Evolutionary conservation across 495 filamentous ascomycete genomes (phyloP).

Genomic region (Neurospora cerealis): DNA sequence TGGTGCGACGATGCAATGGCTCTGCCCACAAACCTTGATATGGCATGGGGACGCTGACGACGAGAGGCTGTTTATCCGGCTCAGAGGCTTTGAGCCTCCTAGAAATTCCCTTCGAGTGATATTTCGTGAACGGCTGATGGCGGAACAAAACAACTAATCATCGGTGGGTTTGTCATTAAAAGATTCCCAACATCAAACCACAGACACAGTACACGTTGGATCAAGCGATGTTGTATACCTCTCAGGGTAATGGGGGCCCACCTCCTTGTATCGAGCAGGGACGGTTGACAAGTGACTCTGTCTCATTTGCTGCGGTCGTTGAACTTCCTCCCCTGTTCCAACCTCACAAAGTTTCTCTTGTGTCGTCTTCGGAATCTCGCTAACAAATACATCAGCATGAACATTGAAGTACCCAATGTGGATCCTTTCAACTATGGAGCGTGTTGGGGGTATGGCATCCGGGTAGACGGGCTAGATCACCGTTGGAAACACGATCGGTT

Average conservation of each 20-base stretch:
- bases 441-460: not conserved
- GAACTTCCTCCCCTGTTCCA: not conserved
- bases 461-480: not conserved
- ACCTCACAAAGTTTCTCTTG: not conserved
- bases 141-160: not conserved
- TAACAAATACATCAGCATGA: not conserved
- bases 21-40: not conserved
- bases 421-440: not conserved
- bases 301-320: not conserved
- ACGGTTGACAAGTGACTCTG: not conserved
- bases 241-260: not conserved
- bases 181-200: not conserved
- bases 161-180: not conserved
- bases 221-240: not conserved
- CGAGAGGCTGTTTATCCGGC: not conserved
- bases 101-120: not conserved
- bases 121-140: not conserved
- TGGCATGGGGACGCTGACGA: not conserved
- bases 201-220: not conserved
- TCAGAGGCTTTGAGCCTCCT: not conserved
- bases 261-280: not conserved
- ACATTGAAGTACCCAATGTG: not conserved
- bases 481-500: not conserved
- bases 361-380: not conserved
- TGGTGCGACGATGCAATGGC: not conserved